Base-by-base conservation (phyloP, 2,329 filamentous ascomycete genomes). In the Ophiostoma piceae region DNA sequence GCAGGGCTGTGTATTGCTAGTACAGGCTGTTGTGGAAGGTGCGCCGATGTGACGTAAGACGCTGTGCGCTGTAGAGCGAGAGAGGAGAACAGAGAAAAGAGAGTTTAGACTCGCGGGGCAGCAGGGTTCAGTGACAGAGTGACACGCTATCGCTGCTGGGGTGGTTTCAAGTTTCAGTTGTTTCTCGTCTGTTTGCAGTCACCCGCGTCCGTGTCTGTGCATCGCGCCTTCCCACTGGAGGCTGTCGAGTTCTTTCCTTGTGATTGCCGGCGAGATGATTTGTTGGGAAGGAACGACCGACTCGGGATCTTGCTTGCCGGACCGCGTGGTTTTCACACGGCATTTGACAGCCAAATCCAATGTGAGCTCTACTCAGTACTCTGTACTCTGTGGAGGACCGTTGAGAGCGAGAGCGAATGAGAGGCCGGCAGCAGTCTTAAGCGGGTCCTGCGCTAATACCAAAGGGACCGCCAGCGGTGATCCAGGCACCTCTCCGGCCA, bases 21-120 rank as follows among this genome's bases (percentile, higher is more conserved):
- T 62, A 35, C 26, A 35, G 11, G 29, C 60, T 64, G 29, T 35
- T 64, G 32, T 35, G 60, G 32, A 64, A 64, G 60, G 60, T 39
- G 60, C 60, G 29, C 26, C 26, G 35, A 65, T 65, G 35, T 65
- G 62, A 65, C 62, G 62, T 65, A 65, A 65, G 62, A 37, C 60
- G 11, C 39, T 41, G 3, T 41, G 2, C 26, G 26, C 26, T 29
- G 26, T 29, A 29, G 26, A 29, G 26, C 26, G 26, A 29, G 26
- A 29, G 26, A 29, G 26, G 26, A 29, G 26, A 29, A 14, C 3
- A 41, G 39, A 29, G 57, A 14, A 12, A 2, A 19, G 57, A 8
- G 29, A 35, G 26, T n/a, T 35, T 64, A 39, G 32, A 37, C 35
- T 64, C 19, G 62, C 62, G 62, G 62, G 62, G 62, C 12, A 7